Base-by-base conservation (phyloP, 306 rosid species). In the Vigna unguiculata region DNA sequence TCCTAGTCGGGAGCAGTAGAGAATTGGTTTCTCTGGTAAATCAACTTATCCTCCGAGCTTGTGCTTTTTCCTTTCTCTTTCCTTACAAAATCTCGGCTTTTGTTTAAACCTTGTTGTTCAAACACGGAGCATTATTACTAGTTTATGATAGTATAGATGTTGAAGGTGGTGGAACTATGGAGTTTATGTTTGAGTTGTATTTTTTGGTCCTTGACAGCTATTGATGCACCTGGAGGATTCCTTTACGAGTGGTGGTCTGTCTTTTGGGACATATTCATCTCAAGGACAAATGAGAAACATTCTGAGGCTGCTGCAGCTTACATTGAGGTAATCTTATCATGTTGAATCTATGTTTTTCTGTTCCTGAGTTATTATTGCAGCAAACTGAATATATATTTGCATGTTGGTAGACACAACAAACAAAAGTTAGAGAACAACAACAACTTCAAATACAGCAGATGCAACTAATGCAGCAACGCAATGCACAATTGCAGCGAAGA, bases 211-310 rank as follows among this genome's bases (percentile, higher is more conserved):
- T 82, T 48, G 55, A 88, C 93, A 93, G 98, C 98, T 83, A 93
- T 91, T 83, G 97, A 93, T 88, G 98, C 98, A 36, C 98, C 98
- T 46, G 93, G 96, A 60, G 98, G 98, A 41, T 93, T 93, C 79
- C 93, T 93, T 28, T 93, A 76, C 2, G 98, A 93, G 83, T 91
- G 96, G 97, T 93, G 98, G 98, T 91, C 96, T 75, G 98, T 93
- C 60, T 93, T 91, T 79, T 93, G 98, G 98, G 97, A 93, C 80
- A 87, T 93, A 82, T 93, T 93, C 84, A 93, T 93, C 77, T 85
- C 97, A 22, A 91, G 93, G 81, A 87, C 93, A 36, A 89, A 91
- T 51, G 97, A 91, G 80, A 91, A 91, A 82, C 97, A 91, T 79
- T 93, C 97, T 9, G 96, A 91, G 75, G 40, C 97, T 62, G 97